Base-by-base conservation (phyloP, 768 basidiomycete genomes). In the Tricholoma sp. region DNA sequence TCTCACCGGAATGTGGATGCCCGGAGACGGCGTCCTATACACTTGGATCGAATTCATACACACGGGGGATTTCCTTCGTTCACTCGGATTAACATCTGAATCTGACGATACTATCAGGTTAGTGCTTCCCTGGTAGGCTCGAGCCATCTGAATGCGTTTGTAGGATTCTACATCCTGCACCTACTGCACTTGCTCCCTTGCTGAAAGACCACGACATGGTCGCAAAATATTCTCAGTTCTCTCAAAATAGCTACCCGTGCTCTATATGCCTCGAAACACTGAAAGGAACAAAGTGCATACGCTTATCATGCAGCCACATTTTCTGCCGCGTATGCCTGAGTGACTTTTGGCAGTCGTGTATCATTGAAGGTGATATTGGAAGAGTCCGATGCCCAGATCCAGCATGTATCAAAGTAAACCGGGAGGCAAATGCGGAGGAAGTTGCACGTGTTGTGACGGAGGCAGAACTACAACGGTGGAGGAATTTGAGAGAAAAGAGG, bases 331-430 rank as follows among this genome's bases (percentile, higher is more conserved):
- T 79, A 7, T 96, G 94, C 65, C 69, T 96, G 28, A 76, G 77
- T 52, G 86, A 88, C 52, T 94, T 89, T 66, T 97, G 93, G 93
- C 77, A 79, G 44, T 67, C 93, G 50, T 88, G 86, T 61, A 88
- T 97, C 53, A 73, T 71, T 49, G 92, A 95, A 66, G 94, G 94
- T 6, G 85, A 88, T 56, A 74, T 93, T 12, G 79, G 76, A 31
- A 77, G 78, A 17, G 93, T 97, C 1, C 80, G 86, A 0, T 97
- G 94, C 66, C 89, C 94, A 1, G 86, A 91, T 63, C 83, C 85
- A 1, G 76, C 74, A 34, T 97, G 94, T 63, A 82, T 89, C n/a
- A 92, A 91, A 64, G 68, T 68, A 6, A 72, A 73, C 32, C 74
- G 78, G 32, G 82, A 83, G 57, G 86, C 84, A 0, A 75, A 75